Evolutionary conservation across 1,139 yeast genomes (phyloP).

Genomic region (Yamadazyma conglobata): DNA sequence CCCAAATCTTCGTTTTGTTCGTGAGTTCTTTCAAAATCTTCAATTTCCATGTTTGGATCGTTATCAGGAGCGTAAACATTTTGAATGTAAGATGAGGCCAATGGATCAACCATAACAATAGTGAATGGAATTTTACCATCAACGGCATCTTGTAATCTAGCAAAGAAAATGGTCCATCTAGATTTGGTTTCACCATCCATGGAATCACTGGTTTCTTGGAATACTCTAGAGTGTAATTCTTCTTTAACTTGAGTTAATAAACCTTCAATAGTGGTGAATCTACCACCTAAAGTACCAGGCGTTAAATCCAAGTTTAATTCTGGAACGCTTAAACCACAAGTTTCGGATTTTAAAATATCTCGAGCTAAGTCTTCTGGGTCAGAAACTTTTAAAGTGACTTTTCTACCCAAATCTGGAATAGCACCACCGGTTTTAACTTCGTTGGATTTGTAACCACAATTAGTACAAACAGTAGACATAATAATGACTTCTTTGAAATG

Average conservation of each 20-base stretch:
- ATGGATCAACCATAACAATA: slow-evolving; percentile 85
- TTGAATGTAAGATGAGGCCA: slow-evolving; percentile 93
- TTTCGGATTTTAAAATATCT: slow-evolving; percentile 91
- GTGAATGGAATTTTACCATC: slow-evolving; percentile 84
- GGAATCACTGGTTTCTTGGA: slow-evolving; percentile 83
- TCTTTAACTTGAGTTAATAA: slow-evolving; percentile 83
- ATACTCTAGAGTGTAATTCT: slow-evolving; percentile 82
- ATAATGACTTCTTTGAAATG: slow-evolving; percentile 96
- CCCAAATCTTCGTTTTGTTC: slow-evolving; percentile 93
- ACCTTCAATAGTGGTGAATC: slow-evolving; percentile 97
- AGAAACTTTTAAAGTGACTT: slow-evolving; percentile 68
- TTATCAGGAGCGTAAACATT: slow-evolving; percentile 97
- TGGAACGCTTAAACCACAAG: slow-evolving; percentile 82
- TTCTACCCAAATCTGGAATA: slow-evolving; percentile 82
- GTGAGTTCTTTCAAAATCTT: slow-evolving; percentile 82
- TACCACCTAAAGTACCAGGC: slow-evolving; percentile 96
- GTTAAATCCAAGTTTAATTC: slow-evolving; percentile 88
- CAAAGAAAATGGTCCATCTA: slow-evolving; percentile 82
- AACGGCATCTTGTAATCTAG: slow-evolving; percentile 71
- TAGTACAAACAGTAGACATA: slow-evolving; percentile 91
- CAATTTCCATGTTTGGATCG: slow-evolving; percentile 92
- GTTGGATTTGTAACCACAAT: slow-evolving; percentile 94
- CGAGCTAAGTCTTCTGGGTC: slow-evolving; percentile 94
- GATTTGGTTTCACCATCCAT: slow-evolving; percentile 75
- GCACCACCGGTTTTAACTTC: slow-evolving; percentile 99